These are phyloP conservation scores for Excoecaria cochinchinensis DNA, from an alignment of 345 rosid genomes.

Conservation along the genomic window DNA sequence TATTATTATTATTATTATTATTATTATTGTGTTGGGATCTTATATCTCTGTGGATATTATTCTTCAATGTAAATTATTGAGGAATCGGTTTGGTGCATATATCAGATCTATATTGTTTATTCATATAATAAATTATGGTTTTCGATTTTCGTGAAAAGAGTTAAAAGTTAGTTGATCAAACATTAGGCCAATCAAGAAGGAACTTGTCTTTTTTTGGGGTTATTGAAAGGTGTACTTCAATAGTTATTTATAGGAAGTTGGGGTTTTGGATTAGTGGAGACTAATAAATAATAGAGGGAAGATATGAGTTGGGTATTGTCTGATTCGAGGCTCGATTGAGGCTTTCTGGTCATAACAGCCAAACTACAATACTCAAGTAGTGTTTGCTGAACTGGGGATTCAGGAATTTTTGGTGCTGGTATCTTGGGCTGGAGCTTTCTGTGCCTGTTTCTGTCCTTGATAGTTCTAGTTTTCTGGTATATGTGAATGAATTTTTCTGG, in stretches of 20 bases:
- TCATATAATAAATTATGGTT: slow-evolving; percentile 18
- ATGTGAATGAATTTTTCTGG: slow-evolving; percentile 4
- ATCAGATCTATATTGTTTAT: slow-evolving; percentile 23
- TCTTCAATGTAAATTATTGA: slow-evolving; percentile 29
- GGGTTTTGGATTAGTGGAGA: slow-evolving; percentile 15
- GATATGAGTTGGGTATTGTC: slow-evolving; percentile 23
- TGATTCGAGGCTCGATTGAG: slow-evolving; percentile 2
- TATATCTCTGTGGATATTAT: slow-evolving; percentile 19
- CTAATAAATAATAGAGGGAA: neutral
- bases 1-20: neutral
- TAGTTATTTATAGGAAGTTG: neutral
- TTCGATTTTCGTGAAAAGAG: slow-evolving; percentile 7
- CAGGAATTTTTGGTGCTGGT: neutral
- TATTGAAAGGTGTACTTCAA: neutral
- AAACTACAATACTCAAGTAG: neutral
- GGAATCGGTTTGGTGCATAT: slow-evolving; percentile 23
- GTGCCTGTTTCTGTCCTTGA: neutral
- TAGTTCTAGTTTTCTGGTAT: neutral
- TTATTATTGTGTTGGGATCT: neutral
- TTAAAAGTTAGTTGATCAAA: slow-evolving; percentile 6
- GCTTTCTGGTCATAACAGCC: neutral
- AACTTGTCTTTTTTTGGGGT: neutral
- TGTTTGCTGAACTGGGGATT: neutral
- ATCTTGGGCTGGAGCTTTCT: neutral
- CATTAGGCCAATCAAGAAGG: neutral